phyloP scores from a whole-genome alignment of 2,329 filamentous ascomycete species.

The Venturia carpophila region DNA sequence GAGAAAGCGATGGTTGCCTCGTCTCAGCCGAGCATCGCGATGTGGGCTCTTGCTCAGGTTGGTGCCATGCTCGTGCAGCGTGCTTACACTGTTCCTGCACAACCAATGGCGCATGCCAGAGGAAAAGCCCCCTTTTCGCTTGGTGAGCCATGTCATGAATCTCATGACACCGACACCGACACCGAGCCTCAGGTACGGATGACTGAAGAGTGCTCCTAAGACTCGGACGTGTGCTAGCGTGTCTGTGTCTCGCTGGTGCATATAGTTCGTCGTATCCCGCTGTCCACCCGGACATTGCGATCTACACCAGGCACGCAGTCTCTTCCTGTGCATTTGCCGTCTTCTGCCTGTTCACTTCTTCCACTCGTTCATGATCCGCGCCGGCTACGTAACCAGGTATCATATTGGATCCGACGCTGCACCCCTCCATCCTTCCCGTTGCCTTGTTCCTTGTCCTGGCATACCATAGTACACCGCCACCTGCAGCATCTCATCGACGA shows the following conservation, averaged over 20 bases:
- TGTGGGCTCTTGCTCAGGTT: not conserved
- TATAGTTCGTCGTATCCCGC: not conserved
- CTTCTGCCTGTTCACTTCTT: not conserved
- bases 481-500: not conserved
- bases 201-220: not conserved
- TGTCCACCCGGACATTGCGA: not conserved
- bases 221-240: not conserved
- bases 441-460: not conserved
- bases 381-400: not conserved
- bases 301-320: not conserved
- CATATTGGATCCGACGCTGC: not conserved
- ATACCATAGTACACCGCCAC: too few species aligned
- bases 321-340: not conserved
- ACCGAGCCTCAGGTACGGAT: not conserved
- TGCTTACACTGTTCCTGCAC: not conserved
- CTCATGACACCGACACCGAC: too few species aligned
- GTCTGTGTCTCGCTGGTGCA: not conserved
- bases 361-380: constrained; percentile 2
- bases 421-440: not conserved
- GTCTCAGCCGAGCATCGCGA: not conserved
- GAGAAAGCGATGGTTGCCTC: not conserved
- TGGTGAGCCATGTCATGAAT: too few species aligned
- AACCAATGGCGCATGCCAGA: not conserved
- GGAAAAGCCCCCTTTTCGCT: not conserved
- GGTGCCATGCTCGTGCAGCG: not conserved